Base-by-base conservation (phyloP, 345 rosid genomes). In the Cardamine chenopodiifolia region DNA sequence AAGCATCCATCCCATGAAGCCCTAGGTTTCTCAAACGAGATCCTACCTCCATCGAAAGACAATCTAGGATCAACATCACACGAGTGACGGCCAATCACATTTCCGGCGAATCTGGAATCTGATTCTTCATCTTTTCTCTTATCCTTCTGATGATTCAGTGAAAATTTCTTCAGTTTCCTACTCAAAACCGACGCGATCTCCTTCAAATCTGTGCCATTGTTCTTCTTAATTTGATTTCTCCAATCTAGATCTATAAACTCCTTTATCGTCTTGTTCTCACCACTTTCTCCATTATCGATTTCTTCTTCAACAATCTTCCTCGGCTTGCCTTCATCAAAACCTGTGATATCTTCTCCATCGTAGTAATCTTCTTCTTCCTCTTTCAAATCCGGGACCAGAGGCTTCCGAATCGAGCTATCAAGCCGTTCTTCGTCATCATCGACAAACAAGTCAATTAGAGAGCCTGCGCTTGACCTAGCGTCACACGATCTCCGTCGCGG, bases 1-100 rank as follows among this genome's bases (percentile, higher is more conserved):
- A 88, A 79, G 29, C 79, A 82, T 7, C 97, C 95, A 47, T 94
- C 95, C 89, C 92, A 87, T 13, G 95, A 94, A 72, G 89, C 89
- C 74, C 93, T 84, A 34, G 96, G 97, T 62, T 86, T 87, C 59
- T 87, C 95, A 18, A 90, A 82, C 15, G 88, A 90, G 62, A 77
- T 71, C 61, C 86, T 76, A 29, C 80, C 77, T 70, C 81, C 92
- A 34, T 87, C 90, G 0, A 89, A 68, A 37, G 95, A 89, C 35
- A 87, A 73, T 74, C 90, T 83, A 29, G 83, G 89, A 86, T 87
- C 90, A 42, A 83, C 72, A 79, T 87, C 92, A 70, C 90, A 89
- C 19, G 95, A 86, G 62, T 83, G 85, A 69, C 95, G 78, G 0
- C 86, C 85, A 34, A 70, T 80, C 19, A 78, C 63, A 52, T 6